A percentile compares a stretch with the other conserved stretches of the same genome.
Conservation (phyloP, 1,284 basidiomycete genomes). For the Thelephora terrestris region DNA sequence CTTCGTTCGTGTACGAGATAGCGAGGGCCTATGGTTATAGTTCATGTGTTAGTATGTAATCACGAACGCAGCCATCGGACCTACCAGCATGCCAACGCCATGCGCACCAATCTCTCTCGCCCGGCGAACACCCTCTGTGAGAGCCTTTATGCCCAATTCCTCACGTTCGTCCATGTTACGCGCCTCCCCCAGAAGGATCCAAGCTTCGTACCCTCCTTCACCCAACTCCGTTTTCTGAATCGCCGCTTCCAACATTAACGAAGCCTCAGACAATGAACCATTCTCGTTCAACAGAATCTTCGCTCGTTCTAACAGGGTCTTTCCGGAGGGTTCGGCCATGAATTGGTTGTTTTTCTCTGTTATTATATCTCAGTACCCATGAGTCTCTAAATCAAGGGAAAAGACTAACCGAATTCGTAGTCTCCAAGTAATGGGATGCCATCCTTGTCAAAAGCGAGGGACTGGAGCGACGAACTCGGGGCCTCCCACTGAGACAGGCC, state of each 20-base stretch:
- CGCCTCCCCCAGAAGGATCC: conserved; percentile 89
- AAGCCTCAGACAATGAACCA: conserved; percentile 80
- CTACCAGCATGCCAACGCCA: conserved; percentile 75
- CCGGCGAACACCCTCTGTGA: conserved; percentile 55
- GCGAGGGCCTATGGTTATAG: conserved; percentile 69
- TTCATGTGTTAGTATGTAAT: conserved; percentile 3
- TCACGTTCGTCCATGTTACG: conserved; percentile 96
- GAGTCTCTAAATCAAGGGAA: not conserved
- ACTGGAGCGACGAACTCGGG: conserved; percentile 1
- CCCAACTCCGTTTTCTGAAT: conserved; percentile 73
- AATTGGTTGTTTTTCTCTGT: conserved; percentile 64
- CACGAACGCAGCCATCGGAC: conserved; percentile 19
- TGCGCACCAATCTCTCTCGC: conserved; percentile 53
- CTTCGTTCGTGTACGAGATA: conserved; percentile 96
- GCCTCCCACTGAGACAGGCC: conserved; percentile 24
- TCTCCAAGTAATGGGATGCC: conserved; percentile 63
- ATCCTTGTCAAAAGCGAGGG: conserved; percentile 51
- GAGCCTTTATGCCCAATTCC: conserved; percentile 67
- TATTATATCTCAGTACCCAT: not conserved
- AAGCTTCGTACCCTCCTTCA: conserved; percentile 79
- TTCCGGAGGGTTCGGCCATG: conserved; percentile 36
- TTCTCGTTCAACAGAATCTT: conserved; percentile 69
- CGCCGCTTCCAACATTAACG: conserved; percentile 79
- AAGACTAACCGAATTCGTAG: conserved; percentile 64
- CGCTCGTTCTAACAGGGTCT: conserved; percentile 54